Evolutionary conservation across 2,329 filamentous ascomycete genomes (phyloP).

Genomic region (Trematosphaeria pertusa): DNA sequence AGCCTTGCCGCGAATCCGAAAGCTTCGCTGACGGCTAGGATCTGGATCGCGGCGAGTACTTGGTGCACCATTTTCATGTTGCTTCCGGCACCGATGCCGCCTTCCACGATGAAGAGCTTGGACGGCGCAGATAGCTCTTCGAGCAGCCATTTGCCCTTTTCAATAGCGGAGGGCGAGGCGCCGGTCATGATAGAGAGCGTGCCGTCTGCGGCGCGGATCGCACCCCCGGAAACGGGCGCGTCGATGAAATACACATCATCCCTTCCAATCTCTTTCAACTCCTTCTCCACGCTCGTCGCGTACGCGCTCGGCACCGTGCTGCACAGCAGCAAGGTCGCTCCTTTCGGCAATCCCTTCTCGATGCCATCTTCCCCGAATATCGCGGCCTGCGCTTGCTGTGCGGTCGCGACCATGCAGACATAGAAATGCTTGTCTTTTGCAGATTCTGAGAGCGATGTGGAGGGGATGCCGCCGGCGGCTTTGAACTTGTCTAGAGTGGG

Average conservation of each 20-base stretch:
- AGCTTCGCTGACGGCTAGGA: slow-evolving; percentile 62
- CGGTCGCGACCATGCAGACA: slow-evolving; percentile 78
- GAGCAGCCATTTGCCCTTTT: slow-evolving; percentile 65
- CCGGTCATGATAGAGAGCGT: slow-evolving; percentile 79
- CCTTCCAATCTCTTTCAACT: slow-evolving; percentile 63
- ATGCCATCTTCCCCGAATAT: slow-evolving; percentile 66
- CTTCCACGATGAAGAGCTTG: slow-evolving; percentile 65
- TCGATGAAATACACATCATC: slow-evolving; percentile 73
- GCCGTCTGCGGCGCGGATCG: slow-evolving; percentile 71
- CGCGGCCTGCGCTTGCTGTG: slow-evolving; percentile 70
- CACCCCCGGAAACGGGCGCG: slow-evolving; percentile 75
- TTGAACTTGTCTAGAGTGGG: slow-evolving; percentile 72
- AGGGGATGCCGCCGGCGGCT: slow-evolving; percentile 66
- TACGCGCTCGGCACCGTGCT: slow-evolving; percentile 75
- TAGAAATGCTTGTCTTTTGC: slow-evolving; percentile 67
- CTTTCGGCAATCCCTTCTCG: slow-evolving; percentile 59
- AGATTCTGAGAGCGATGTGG: slow-evolving; percentile 66
- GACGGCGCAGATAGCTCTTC: slow-evolving; percentile 65
- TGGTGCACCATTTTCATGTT: slow-evolving; percentile 67
- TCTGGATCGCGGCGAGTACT: slow-evolving; percentile 65
- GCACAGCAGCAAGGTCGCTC: slow-evolving; percentile 69
- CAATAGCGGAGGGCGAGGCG: slow-evolving; percentile 63
- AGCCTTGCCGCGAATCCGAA: slow-evolving; percentile 63
- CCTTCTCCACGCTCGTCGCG: slow-evolving; percentile 64
- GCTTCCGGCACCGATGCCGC: slow-evolving; percentile 60